Conservation (phyloP, 2,329 filamentous ascomycete genomes). For the Colletotrichum sublineola region DNA sequence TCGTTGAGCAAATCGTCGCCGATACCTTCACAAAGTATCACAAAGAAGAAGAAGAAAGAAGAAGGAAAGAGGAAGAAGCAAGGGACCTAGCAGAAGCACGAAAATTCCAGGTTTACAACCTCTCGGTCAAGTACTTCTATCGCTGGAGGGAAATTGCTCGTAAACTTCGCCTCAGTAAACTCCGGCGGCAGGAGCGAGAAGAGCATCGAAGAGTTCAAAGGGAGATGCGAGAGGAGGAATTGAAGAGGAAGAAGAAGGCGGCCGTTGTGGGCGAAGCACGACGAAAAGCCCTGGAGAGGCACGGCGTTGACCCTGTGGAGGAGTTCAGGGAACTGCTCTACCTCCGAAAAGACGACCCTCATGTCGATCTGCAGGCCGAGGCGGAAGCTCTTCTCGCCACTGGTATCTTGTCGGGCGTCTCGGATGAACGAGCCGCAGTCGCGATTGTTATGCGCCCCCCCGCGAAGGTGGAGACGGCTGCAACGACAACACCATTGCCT, state of each 20-base stretch:
- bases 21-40: constrained; percentile 57
- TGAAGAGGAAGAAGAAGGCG: constrained; percentile 53
- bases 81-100: constrained; percentile 60
- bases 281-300: constrained; percentile 27
- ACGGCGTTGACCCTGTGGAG: constrained; percentile 50
- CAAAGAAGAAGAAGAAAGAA: constrained; percentile 57
- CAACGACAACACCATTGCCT: constrained; percentile 23
- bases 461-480: constrained; percentile 8
- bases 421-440: constrained; percentile 53
- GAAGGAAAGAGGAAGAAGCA: constrained; percentile 62
- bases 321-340: constrained; percentile 52
- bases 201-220: constrained; percentile 59
- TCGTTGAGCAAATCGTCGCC: constrained; percentile 60
- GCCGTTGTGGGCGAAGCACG: constrained; percentile 37
- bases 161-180: constrained; percentile 61
- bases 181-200: constrained; percentile 65
- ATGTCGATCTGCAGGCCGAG: constrained; percentile 48
- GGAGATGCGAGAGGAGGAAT: constrained; percentile 52
- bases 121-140: constrained; percentile 69
- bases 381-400: constrained; percentile 58
- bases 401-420: constrained; percentile 57
- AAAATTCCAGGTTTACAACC: constrained; percentile 62
- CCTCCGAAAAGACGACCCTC: constrained; percentile 48
- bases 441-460: constrained; percentile 52
- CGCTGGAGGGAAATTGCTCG: constrained; percentile 66